Evolutionary conservation across 1,284 basidiomycete species (phyloP).

Genomic region (Cryptococcus amylolentus): DNA sequence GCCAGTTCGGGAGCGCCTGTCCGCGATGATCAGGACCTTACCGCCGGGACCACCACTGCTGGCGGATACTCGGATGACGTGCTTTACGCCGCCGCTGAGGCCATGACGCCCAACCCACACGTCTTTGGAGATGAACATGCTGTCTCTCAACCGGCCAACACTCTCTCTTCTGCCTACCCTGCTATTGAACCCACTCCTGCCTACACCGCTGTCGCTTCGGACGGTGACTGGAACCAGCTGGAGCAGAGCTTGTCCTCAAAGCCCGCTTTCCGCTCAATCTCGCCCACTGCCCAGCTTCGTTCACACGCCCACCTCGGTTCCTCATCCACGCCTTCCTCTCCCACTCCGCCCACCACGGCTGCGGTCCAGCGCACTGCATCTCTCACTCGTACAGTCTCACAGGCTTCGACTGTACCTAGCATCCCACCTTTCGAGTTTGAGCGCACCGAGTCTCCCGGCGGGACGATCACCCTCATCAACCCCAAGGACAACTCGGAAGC

Average conservation of each 20-base stretch:
- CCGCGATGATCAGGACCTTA: neutral
- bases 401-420: constrained; percentile 17
- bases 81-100: neutral
- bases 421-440: constrained; percentile 49
- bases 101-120: neutral
- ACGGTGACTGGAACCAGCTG: constrained; percentile 39
- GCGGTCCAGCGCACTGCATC: neutral
- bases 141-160: constrained; percentile 18
- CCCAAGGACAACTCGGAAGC: constrained; percentile 9
- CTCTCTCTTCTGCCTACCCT: constrained; percentile 21
- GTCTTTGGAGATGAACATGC: neutral
- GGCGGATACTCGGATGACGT: neutral
- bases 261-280: constrained; percentile 45
- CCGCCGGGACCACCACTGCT: constrained; percentile 6
- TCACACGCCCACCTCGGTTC: constrained; percentile 27
- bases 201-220: constrained; percentile 2
- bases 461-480: constrained; percentile 21
- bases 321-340: neutral
- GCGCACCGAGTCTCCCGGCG: constrained; percentile 62
- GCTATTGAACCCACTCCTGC: constrained; percentile 18
- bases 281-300: constrained; percentile 36
- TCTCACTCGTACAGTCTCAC: neutral
- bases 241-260: constrained; percentile 27
- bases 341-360: neutral
- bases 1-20: constrained; percentile 1